These are phyloP conservation scores for Apocynum venetum DNA, from an alignment of 257 asterid species.

Conservation along the genomic window DNA sequence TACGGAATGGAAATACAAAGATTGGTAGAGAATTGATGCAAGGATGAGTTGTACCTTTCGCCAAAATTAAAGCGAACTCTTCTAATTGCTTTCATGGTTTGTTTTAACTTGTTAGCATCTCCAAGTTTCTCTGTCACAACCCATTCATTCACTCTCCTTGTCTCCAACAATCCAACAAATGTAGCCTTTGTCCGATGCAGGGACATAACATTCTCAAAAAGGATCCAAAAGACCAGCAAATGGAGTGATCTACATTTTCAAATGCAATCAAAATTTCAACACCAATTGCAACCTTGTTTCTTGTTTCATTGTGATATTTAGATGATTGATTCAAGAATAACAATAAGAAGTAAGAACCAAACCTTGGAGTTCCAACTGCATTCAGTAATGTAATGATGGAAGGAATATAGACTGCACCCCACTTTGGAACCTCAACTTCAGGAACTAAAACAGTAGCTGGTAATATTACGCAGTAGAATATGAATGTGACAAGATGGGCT, in stretches of 20 bases:
- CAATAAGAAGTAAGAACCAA: not conserved
- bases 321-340: not conserved
- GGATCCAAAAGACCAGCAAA: slow-evolving; percentile 83
- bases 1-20: too few relatives aligned
- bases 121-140: slow-evolving; percentile 93
- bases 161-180: slow-evolving; percentile 82
- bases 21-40: too few relatives aligned
- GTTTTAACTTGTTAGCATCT: slow-evolving; percentile 58
- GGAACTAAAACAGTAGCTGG: slow-evolving; percentile 91
- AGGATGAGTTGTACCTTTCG: slow-evolving; percentile 39
- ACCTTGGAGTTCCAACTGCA: slow-evolving; percentile 95
- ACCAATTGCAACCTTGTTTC: too few relatives aligned
- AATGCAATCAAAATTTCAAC: not conserved
- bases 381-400: slow-evolving; percentile 68
- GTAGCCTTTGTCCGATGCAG: slow-evolving; percentile 93
- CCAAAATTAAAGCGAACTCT: slow-evolving; percentile 58
- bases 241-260: slow-evolving; percentile 63
- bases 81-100: slow-evolving; percentile 46
- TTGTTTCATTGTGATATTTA: too few relatives aligned
- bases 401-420: slow-evolving; percentile 93
- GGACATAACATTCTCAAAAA: slow-evolving; percentile 92
- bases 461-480: slow-evolving; percentile 66
- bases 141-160: slow-evolving; percentile 93
- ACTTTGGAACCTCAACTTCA: slow-evolving; percentile 77
- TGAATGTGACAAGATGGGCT: slow-evolving; percentile 81